Conservation (phyloP, 1,139 yeast genomes). For the Debaryomycetaceae sp. region DNA sequence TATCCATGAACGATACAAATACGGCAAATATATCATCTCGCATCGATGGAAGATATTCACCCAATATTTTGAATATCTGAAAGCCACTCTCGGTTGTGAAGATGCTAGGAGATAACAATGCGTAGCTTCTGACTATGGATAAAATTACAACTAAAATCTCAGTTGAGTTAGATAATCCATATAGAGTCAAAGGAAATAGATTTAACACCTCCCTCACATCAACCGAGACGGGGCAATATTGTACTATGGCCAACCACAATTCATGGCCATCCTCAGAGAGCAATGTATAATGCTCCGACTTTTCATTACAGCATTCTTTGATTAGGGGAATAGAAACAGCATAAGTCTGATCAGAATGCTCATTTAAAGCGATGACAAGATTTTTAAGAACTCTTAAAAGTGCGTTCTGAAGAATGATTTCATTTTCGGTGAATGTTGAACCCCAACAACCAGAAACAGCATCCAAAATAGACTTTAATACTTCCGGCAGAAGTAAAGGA, state of each 20-base stretch:
- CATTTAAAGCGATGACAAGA: slow-evolving; percentile 61
- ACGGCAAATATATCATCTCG: slow-evolving; percentile 68
- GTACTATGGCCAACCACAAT: slow-evolving; percentile 72
- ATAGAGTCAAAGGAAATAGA: slow-evolving; percentile 47
- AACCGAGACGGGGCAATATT: slow-evolving; percentile 41
- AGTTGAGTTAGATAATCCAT: slow-evolving; percentile 59
- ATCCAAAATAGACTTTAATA: slow-evolving; percentile 51
- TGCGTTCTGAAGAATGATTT: slow-evolving; percentile 69
- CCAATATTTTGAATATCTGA: slow-evolving; percentile 49
- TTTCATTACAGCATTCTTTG: slow-evolving; percentile 56
- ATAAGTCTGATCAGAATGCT: slow-evolving; percentile 57
- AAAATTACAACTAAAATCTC: slow-evolving; percentile 72
- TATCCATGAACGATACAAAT: slow-evolving; percentile 58
- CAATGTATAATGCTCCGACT: slow-evolving; percentile 57
- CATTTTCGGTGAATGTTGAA: slow-evolving; percentile 46
- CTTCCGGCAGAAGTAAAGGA: slow-evolving; percentile 52
- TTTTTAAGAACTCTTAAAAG: slow-evolving; percentile 66
- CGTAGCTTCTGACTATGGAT: slow-evolving; percentile 68
- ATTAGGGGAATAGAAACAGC: slow-evolving; percentile 66
- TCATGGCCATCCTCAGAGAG: slow-evolving; percentile 87
- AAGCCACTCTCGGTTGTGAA: slow-evolving; percentile 30
- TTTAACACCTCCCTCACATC: slow-evolving; percentile 27
- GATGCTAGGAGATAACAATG: slow-evolving; percentile 54
- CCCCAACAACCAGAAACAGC: slow-evolving; percentile 77
- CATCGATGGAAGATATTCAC: slow-evolving; percentile 56